Base-by-base conservation (phyloP, 495 filamentous ascomycete species). In the Pseudoneurospora amorphoporcata region DNA sequence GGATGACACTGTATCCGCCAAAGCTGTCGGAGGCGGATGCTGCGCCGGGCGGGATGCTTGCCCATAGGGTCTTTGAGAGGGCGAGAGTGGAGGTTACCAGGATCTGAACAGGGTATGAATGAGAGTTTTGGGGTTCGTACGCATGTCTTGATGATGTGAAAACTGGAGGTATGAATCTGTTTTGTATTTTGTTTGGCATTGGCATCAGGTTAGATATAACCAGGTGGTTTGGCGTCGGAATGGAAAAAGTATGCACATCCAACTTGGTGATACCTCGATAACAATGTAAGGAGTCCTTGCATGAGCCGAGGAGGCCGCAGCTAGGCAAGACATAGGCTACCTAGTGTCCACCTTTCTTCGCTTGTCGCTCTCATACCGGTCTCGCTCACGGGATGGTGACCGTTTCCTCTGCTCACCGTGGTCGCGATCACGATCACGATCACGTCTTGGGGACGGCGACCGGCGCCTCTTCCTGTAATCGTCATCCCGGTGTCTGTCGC, bases 1-100 rank as follows among this genome's bases (percentile, higher is more conserved):
- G 90, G 40, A 84, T 97, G 84, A 88, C 87, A 35, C 79, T 97
- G 4, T 87, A 92, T 72, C 91, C 91, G 3, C 84, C 87, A 37
- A 79, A 79, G 7, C 65, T 93, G 38, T 84, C 82, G 3, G 86
- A 88, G 1, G 85, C 89, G 39, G 91, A 94, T 73, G 83, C 82
- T 32, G 75, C 68, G 17, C 83, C 83, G 35, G 86, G 84, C 23
- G 87, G 87, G 39, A 83, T 89, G 76, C 79, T 93, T 61, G 83
- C 84, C 23, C 92, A 97, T 81, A 90, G 88, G 73, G 82, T 97
- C 8, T 96, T 92, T 78, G 89, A 94, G 72, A 88, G 94, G 77
- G 88, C 91, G n/a, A 87, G 94, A 74, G 92, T 95, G 41, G 94
- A 97, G 75, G 90, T 97, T 75, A 86, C 89, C 37, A 89, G 87